Evolutionary conservation across 148 eudicot species (phyloP), one percentile per base, ranked within the genome.

Genomic region (Rhododendron griersonianum): DNA sequence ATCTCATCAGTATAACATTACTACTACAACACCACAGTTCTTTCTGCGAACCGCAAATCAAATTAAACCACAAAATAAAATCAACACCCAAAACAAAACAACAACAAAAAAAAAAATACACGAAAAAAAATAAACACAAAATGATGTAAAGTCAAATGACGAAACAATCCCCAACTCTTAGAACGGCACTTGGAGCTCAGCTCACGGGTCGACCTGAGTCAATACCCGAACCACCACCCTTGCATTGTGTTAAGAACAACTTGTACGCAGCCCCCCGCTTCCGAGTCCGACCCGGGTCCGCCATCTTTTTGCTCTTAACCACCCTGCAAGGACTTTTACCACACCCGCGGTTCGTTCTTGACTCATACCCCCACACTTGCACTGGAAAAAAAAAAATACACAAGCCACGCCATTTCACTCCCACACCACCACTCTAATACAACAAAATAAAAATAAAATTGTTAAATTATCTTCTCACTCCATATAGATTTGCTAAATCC

Each of bases 221-320:
- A 96, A 96, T 96, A 92, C 99, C 96, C 99, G 98, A 96, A 96
- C 99, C 99, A 95, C 96, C 91, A 88, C 91, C 95, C 92, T 87
- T 73, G 86, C 90, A 88, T 65, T 45, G 74, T 55, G 82, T 69
- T 86, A 71, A 71, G 76, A 30, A 30, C 75, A 71, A 28, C 78
- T 59, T 28, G 7, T 10, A 28, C 28, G 25, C 71, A 33, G 6
- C 65, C 53, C 30, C n/a, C 9, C 8, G 16, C 48, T 39, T 71
- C 41, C 30, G 74, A 14, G 51, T 25, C 83, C 10, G 39, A 83
- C 63, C 45, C 65, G 59, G 57, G 19, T 14, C 39, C 16, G 3
- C 79, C 67, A 9, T 14, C 25, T 19, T n/a, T 11, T 45, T 44
- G 73, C 82, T 78, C 86, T 47, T 47, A 81, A 81, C 82, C 81